Evolutionary conservation across 2,329 filamentous ascomycete species (phyloP), one percentile per base, ranked within the genome.

Genomic region (Aspergillus sp.): DNA sequence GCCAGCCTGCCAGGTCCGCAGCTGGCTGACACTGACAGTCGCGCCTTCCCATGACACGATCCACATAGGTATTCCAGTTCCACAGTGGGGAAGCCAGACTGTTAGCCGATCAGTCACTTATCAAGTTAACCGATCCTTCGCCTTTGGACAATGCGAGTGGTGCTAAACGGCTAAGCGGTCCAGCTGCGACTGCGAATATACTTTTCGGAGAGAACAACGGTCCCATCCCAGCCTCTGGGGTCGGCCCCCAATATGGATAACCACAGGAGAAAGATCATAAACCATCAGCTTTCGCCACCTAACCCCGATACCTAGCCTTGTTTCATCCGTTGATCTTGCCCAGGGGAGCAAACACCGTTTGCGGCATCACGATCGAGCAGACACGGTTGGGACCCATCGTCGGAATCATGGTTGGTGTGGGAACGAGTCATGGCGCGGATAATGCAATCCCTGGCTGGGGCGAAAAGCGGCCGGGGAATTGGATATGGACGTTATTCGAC

Each of bases 81-180:
- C 51, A 53, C 51, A 46, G 51, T 46, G 51, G 41, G 41, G 41
- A 47, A 19, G 31, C 31, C 41, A 33, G 51, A 47, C 41, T 39
- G 51, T 47, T 54, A 43, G 51, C 51, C 51, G 51, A 54, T 54
- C 51, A 54, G 41, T 53, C 41, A 47, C 51, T 53, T 54, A 46
- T 54, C 51, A 54, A 47, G 51, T 54, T 54, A 54, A 54, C 40
- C 51, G 51, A 47, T 40, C 51, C 51, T 24, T 46, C 19, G 19
- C 6, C 21, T 31, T 39, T 23, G 19, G 19, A 23, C 31, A 40
- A 24, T 9, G 27, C 33, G 6, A 50, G 6, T 39, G 19, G 19
- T 14, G 33, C 27, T 46, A 35, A 46, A 24, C 33, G 51, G 51
- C 43, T 54, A 47, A 54, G 46, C 19, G 51, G 41, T 2, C 15